Conservation (phyloP, 2,329 filamentous ascomycete species). For the Paramyrothecium sp. region DNA sequence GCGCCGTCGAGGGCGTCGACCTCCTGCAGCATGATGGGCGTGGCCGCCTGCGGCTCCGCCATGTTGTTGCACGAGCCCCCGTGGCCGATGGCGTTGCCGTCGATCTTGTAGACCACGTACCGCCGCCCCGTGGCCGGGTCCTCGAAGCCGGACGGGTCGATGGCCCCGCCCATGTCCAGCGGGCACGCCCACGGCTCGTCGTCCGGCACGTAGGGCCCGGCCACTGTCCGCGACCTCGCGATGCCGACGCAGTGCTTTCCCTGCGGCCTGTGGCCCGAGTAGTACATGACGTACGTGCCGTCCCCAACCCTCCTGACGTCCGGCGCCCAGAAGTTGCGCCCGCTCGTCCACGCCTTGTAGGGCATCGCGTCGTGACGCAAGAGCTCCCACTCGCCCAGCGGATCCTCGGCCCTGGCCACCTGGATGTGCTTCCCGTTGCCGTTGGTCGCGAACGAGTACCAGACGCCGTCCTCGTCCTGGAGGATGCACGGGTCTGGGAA, state of each 20-base stretch:
- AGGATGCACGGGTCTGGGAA: constrained; percentile 57
- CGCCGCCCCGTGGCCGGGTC: constrained; percentile 50
- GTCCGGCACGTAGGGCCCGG: constrained; percentile 52
- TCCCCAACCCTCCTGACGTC: constrained; percentile 50
- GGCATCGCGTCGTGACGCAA: constrained; percentile 56
- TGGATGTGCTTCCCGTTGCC: constrained; percentile 51
- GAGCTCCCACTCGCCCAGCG: constrained; percentile 45
- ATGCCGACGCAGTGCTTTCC: constrained; percentile 57
- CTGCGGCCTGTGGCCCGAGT: constrained; percentile 44
- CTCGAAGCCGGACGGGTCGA: constrained; percentile 60
- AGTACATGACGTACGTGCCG: constrained; percentile 61
- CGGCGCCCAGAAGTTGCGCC: constrained; percentile 58
- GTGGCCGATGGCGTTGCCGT: constrained; percentile 54
- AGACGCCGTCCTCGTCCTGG: constrained; percentile 42
- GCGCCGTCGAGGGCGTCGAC: constrained; percentile 47
- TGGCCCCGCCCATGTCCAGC: constrained; percentile 53
- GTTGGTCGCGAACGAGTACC: constrained; percentile 59
- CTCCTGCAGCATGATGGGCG: constrained; percentile 57
- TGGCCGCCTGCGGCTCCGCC: constrained; percentile 39
- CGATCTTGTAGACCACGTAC: constrained; percentile 65
- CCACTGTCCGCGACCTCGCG: constrained; percentile 43
- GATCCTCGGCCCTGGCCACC: constrained; percentile 47
- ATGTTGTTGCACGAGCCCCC: constrained; percentile 56
- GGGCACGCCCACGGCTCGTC: constrained; percentile 51
- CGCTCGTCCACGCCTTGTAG: constrained; percentile 50